Percentiles rank a stretch among this genome's conserved stretches.
phyloP scores from a whole-genome alignment of 2,329 filamentous ascomycete genomes.

The Ceratocystiopsis minuta region DNA sequence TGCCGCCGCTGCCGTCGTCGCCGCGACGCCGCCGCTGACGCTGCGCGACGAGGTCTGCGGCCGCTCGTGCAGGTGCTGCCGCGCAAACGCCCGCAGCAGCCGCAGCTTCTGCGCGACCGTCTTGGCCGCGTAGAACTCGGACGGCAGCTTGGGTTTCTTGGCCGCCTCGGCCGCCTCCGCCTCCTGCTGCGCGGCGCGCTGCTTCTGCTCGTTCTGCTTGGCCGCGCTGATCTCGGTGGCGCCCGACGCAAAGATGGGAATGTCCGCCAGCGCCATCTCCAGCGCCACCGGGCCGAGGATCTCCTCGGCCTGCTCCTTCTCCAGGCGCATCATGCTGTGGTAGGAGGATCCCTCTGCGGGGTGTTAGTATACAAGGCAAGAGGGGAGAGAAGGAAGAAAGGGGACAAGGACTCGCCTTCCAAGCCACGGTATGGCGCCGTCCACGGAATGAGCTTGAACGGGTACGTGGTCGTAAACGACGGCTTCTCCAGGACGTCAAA shows the following conservation, averaged over 20 bases:
- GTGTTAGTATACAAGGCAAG: background rate
- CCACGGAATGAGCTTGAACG: constrained; percentile 45
- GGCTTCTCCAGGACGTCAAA: constrained; percentile 47
- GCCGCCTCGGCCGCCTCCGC: constrained; percentile 19
- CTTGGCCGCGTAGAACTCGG: constrained; percentile 22
- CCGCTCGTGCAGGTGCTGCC: constrained; percentile 8
- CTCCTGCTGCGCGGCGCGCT: constrained; percentile 13
- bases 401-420: constrained; percentile 29
- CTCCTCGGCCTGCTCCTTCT: constrained; percentile 31
- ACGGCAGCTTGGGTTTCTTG: constrained; percentile 17
- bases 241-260: constrained; percentile 39
- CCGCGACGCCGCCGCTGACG: background rate
- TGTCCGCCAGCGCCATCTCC: constrained; percentile 32
- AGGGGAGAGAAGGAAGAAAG: no score
- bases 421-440: constrained; percentile 37
- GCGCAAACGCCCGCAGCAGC: constrained; percentile 22
- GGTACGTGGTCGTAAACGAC: constrained; percentile 36
- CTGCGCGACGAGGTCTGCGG: no score
- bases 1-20: background rate
- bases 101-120: constrained; percentile 31
- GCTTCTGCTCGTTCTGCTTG: constrained; percentile 22
- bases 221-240: constrained; percentile 24
- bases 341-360: constrained; percentile 28
- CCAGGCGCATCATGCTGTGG: constrained; percentile 39
- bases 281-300: constrained; percentile 37